Base-by-base conservation (phyloP, 2,329 filamentous ascomycete genomes). In the Gremmenia infestans region DNA sequence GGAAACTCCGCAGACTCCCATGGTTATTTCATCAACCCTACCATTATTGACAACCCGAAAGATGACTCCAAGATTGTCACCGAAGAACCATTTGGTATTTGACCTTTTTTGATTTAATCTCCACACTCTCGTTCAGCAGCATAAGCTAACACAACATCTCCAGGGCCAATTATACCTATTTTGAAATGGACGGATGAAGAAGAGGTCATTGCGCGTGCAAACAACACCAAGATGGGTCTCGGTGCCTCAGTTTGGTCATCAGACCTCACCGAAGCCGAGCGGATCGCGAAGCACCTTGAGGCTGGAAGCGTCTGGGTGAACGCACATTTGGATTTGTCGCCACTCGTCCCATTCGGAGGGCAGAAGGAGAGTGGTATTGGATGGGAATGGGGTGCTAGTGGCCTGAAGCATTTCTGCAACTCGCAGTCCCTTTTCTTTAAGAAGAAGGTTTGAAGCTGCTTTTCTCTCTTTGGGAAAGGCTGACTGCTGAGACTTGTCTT, bases 271-370 rank as follows among this genome's bases (percentile, higher is more conserved):
- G 72, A 76, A 5, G 83, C 81, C 0, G 73, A 74, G 28, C 70
- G 73, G 2, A 78, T 87, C 48, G 82, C 79, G 0, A 67, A 76
- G 25, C 73, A 76, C 47, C 65, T 87, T 4, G 77, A 84, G 62
- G 78, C 80, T 0, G 83, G 84, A 0, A 78, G 70, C n/a, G 80
- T 87, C 0, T 86, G 81, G 77, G 77, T 86, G 58, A 86, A 87
- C 68, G 73, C 72, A 7, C 78, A 71, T 56, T 71, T 77, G 66
- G 76, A 76, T 65, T 69, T 72, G 0, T 74, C 70, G 3, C 77
- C 78, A 0, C 69, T 72, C 59, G 76, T 73, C 0, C 60, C 61
- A 1, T 71, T 72, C 57, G 65, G 62, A 5, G 70, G 69, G 7
- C 64, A 67, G 45, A 72, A 72, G 59, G 59, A 65, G 49, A 69